Evolutionary conservation across 1,284 basidiomycete species (phyloP).

Genomic region (Ustilago curta): DNA sequence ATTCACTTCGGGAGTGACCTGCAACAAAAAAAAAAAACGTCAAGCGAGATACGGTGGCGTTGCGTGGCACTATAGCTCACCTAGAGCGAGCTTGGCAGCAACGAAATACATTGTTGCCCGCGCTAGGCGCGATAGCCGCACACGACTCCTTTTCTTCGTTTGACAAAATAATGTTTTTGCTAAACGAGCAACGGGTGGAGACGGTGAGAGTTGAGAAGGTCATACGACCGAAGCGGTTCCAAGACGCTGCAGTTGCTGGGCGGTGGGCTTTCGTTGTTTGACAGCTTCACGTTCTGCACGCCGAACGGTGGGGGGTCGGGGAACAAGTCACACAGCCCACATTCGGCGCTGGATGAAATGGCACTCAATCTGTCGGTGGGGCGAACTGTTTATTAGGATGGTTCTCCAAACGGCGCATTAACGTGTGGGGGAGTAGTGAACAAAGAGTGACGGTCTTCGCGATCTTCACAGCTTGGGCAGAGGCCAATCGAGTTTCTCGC

Average conservation of each 20-base stretch:
- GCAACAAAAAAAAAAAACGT: not conserved
- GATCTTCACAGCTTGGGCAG: constrained; percentile 5
- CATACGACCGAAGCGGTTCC: not conserved
- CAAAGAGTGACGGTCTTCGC: not conserved
- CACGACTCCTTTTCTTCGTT: not conserved
- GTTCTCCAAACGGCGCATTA: too few relatives aligned
- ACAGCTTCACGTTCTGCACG: constrained; percentile 74
- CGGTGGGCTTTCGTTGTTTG: too few relatives aligned
- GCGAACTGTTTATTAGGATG: too few relatives aligned
- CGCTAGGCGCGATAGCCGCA: constrained; percentile 32
- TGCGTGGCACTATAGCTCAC: not conserved
- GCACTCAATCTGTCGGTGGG: not conserved
- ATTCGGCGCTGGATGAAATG: not conserved
- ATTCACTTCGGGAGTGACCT: too few relatives aligned
- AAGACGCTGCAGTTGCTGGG: not conserved
- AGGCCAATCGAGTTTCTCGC: constrained; percentile 37
- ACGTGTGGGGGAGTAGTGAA: not conserved
- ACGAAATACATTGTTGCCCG: not conserved
- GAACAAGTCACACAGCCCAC: not conserved
- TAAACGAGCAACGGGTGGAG: not conserved
- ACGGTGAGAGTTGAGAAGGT: not conserved
- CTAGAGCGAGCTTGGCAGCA: not conserved
- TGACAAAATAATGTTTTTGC: not conserved
- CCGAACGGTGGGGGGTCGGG: constrained; percentile 1
- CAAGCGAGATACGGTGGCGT: not conserved